Base-by-base conservation (phyloP, 192 early-diverging fungal species). In the Mortierella hygrophila region DNA sequence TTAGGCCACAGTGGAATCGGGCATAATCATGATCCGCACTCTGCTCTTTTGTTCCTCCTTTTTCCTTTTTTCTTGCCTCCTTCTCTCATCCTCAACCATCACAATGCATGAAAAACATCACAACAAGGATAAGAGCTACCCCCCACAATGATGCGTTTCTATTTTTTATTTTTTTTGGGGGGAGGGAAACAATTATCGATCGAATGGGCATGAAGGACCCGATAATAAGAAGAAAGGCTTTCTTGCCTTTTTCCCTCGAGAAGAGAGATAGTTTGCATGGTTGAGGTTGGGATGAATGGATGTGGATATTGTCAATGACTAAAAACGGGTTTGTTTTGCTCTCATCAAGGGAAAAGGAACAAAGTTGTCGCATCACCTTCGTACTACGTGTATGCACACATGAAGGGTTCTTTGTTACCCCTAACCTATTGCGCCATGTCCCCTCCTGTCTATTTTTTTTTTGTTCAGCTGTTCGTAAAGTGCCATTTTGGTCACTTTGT, bases 401-500 rank as follows among this genome's bases (percentile, higher is more conserved):
- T 26, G 23, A 23, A 29, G 11, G 4, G 0, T n/a, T 13, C 26
- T 4, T 26, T 65, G 26, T 32, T 29, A 35, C 8, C 26, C 60
- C 60, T 32, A 9, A 60, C 55, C 55, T 18, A 60, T 60, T 26
- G n/a, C n/a, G 55, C 42, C 32, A 52, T 52, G 49, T 16, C 16
- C 16, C 47, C 47, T 15, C 21, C 6, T 0, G 7, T 41, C 26
- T 20, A 7, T 15, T n/a, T n/a, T 71, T 20, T 71, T 20, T n/a
- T 42, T 71, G 70, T 42, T 41, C 38, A 71, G 40, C 7, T 71
- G 38, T 18, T 21, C 40, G 60, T 65, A 65, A 65, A 65, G 60
- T 65, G 29, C 60, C 60, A 65, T 65, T 65, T 65, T 35, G 60
- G 60, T 57, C 55, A 57, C n/a, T 57, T 57, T 26, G 55, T 13